A percentile compares a stretch with the other conserved stretches of the same genome.
These are phyloP conservation scores for Salix koriyanagi DNA, from an alignment of 345 rosid species.

Conservation along the genomic window DNA sequence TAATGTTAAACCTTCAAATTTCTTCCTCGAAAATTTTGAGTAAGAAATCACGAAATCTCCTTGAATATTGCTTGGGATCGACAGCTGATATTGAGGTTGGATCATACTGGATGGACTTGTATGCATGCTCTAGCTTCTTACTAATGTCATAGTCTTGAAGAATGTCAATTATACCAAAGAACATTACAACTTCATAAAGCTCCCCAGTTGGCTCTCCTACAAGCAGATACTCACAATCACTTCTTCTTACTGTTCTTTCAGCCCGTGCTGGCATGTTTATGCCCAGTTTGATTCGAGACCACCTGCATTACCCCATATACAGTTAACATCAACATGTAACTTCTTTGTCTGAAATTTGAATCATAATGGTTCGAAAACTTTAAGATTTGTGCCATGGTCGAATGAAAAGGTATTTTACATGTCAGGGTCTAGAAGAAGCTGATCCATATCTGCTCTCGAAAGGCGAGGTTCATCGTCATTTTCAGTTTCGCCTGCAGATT, in stretches of 20 bases:
- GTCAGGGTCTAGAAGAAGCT: slow-evolving; percentile 47
- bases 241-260: slow-evolving; percentile 64
- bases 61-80: slow-evolving; percentile 78
- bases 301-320: slow-evolving; percentile 36
- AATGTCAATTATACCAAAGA: slow-evolving; percentile 83
- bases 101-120: slow-evolving; percentile 79
- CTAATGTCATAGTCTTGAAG: slow-evolving; percentile 90
- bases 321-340: background rate
- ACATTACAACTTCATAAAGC: slow-evolving; percentile 69
- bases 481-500: slow-evolving; percentile 26
- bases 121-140: slow-evolving; percentile 89
- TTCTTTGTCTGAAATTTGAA: background rate
- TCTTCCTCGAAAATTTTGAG: slow-evolving; percentile 67
- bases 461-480: slow-evolving; percentile 33
- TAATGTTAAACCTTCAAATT: slow-evolving; percentile 7
- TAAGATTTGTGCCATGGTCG: background rate
- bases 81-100: slow-evolving; percentile 81
- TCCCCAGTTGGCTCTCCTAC: slow-evolving; percentile 79
- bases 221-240: slow-evolving; percentile 50
- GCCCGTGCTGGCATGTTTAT: slow-evolving; percentile 73
- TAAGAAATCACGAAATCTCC: slow-evolving; percentile 77
- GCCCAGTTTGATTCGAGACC: slow-evolving; percentile 73
- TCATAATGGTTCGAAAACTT: background rate
- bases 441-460: slow-evolving; percentile 50
- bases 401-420: slow-evolving; percentile 20